Conservation (phyloP, 1,284 basidiomycete species). For the Kwoniella shivajii region DNA sequence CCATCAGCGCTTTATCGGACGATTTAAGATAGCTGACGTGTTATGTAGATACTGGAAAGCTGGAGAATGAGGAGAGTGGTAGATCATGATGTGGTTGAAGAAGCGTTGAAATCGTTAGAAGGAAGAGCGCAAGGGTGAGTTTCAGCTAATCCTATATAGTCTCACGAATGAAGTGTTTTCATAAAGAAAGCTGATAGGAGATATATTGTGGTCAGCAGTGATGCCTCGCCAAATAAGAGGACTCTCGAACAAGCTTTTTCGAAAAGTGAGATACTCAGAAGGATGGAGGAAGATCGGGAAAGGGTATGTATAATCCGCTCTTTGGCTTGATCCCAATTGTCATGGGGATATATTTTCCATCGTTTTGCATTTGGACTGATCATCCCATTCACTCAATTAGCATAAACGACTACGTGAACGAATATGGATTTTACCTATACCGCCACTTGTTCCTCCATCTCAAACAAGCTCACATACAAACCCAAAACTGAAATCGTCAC, state of each 20-base stretch:
- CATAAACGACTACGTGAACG: constrained; percentile 90
- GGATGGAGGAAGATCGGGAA: constrained; percentile 93
- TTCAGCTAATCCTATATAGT: neutral
- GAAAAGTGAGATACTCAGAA: constrained; percentile 72
- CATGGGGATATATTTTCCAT: neutral
- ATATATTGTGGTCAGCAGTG: constrained; percentile 1
- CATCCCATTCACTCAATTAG: constrained; percentile 24
- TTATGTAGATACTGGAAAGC: constrained; percentile 72
- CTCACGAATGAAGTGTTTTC: neutral
- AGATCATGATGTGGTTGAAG: constrained; percentile 72
- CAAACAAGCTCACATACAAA: constrained; percentile 7
- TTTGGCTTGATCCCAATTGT: no score
- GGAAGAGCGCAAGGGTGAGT: constrained; percentile 41
- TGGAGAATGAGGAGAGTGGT: constrained; percentile 85
- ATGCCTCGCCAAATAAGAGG: constrained; percentile 23
- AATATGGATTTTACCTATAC: constrained; percentile 76
- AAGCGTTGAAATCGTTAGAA: constrained; percentile 56
- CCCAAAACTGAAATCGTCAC: constrained; percentile 17
- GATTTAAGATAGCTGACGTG: neutral
- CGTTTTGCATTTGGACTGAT: neutral
- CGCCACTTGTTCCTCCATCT: constrained; percentile 25
- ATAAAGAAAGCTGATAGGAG: neutral
- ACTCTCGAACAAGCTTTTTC: constrained; percentile 56
- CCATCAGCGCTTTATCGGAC: no score
- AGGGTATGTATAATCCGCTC: no score